Evolutionary conservation across 1,284 basidiomycete species (phyloP).

Genomic region (Leccinum fallax): DNA sequence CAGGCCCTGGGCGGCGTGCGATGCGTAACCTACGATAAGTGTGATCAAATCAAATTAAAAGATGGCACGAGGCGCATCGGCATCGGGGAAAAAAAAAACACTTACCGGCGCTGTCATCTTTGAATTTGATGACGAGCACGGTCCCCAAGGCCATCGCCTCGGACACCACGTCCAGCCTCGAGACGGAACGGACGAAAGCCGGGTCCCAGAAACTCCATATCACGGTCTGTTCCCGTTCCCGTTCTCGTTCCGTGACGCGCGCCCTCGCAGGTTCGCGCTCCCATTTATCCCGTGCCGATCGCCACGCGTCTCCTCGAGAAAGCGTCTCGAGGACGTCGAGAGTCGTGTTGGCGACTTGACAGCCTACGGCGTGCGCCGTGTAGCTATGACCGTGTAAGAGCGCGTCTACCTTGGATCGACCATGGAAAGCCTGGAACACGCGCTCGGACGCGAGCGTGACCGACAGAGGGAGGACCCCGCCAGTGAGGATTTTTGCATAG

Average conservation of each 20-base stretch:
- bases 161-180: conserved; percentile 57
- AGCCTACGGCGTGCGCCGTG: conserved; percentile 90
- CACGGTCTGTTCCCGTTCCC: no score
- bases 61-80: not conserved
- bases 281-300: conserved; percentile 38
- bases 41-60: conserved; percentile 7
- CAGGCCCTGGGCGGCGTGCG: conserved; percentile 66
- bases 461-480: conserved; percentile 88
- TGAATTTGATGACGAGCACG: conserved; percentile 82
- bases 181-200: conserved; percentile 68
- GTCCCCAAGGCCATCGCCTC: conserved; percentile 89
- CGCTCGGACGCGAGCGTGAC: conserved; percentile 80
- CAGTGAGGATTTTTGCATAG: conserved; percentile 94
- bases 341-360: conserved; percentile 86
- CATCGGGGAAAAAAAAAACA: not conserved
- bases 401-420: conserved; percentile 80
- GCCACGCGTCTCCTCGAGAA: conserved; percentile 47
- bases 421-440: conserved; percentile 82
- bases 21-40: conserved; percentile 67
- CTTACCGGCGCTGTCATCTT: conserved; percentile 53
- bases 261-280: not conserved
- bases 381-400: conserved; percentile 96
- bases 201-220: conserved; percentile 92
- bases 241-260: not conserved
- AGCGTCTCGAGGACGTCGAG: conserved; percentile 66